Conservation (phyloP, 2,329 filamentous ascomycete species). For the Botrytis cinerea region DNA sequence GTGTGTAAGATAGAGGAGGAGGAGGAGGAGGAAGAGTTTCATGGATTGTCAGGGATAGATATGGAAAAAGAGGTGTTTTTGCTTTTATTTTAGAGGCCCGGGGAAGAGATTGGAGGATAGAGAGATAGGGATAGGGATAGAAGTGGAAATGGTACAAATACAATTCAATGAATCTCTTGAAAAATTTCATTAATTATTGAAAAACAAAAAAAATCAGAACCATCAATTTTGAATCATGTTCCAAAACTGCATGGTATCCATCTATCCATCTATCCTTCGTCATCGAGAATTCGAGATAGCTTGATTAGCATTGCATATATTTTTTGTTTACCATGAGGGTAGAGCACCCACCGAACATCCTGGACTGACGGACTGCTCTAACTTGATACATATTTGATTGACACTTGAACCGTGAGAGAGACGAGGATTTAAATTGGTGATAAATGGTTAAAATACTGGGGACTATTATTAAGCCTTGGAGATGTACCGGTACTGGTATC, state of each 20-base stretch:
- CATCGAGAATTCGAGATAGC: too few relatives aligned
- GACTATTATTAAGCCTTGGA: background rate
- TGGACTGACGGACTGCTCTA: background rate
- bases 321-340: too few relatives aligned
- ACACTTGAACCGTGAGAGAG: background rate
- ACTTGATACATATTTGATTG: background rate
- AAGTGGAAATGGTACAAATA: background rate
- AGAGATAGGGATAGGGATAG: background rate
- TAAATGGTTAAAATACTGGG: fast-evolving
- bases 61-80: too few relatives aligned
- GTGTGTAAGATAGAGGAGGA: background rate
- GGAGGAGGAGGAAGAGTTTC: background rate
- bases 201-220: too few relatives aligned
- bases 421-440: too few relatives aligned
- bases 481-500: background rate
- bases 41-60: background rate
- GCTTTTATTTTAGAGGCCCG: background rate
- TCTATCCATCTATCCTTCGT: too few relatives aligned
- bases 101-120: background rate
- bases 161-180: too few relatives aligned
- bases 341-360: too few relatives aligned
- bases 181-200: background rate
- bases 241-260: too few relatives aligned
- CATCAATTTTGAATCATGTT: too few relatives aligned
- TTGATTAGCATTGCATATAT: too few relatives aligned